Evolutionary conservation across 2,329 filamentous ascomycete species (phyloP), one percentile per base, ranked within the genome.

Genomic region (Fusarium sp.): DNA sequence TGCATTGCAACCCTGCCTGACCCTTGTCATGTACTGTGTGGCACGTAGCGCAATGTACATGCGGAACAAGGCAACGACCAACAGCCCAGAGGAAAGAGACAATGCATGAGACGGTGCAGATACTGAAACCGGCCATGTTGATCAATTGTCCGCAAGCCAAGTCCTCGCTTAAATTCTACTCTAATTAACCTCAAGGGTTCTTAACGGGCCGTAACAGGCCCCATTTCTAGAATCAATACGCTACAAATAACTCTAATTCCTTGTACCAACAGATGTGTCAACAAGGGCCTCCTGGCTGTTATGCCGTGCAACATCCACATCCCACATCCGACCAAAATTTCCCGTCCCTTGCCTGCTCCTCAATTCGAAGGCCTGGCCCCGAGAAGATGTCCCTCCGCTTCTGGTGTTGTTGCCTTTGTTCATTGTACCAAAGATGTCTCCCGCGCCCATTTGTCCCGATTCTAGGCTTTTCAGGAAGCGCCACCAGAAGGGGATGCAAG

Each of bases 271-370:
- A 28, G 20, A 36, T 6, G 61, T 51, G 50, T 45, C 37, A 18
- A 64, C 49, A 49, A 64, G 61, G 61, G 61, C 61, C 31, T 65
- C 61, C 46, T 60, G 60, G 62, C 62, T 65, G 18, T 50, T 55
- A 18, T 64, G 42, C 49, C 40, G 38, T 41, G 51, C 44, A 34
- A n/a, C 16, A 45, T 63, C 38, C 44, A 18, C 8, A 57, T 64
- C 52, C 61, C 53, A 62, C 10, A 50, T 51, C 26, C 37, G 20
- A 31, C 50, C 44, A 64, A 18, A 50, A 16, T 42, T 64, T 64
- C 37, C 42, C n/a, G 16, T 41, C 33, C 20, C 30, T 33, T 44
- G 42, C 13, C 36, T 61, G 18, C 56, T 36, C 18, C 40, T 54
- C 46, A 64, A 23, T 28, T 64, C 61, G 18, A 64, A 49, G 15